These are phyloP conservation scores for Diaporthe citrichinensis DNA, from an alignment of 2,329 filamentous ascomycete species.

Conservation along the genomic window DNA sequence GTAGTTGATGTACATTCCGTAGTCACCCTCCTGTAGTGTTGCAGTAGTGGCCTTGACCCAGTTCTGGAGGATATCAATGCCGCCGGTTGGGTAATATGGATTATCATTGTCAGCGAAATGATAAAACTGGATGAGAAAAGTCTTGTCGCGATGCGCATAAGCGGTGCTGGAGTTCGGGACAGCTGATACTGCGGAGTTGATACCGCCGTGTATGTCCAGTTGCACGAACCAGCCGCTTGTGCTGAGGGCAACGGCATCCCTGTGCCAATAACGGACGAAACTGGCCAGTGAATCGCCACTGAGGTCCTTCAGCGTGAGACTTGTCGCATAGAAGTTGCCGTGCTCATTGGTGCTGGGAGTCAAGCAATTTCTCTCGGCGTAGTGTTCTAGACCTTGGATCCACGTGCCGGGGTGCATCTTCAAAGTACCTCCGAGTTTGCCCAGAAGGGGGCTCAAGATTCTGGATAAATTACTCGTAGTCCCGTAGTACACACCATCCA, in stretches of 20 bases:
- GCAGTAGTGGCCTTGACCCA: constrained; percentile 53
- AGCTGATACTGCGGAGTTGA: constrained; percentile 54
- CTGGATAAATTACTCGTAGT: constrained; percentile 40
- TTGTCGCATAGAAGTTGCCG: constrained; percentile 60
- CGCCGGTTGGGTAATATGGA: constrained; percentile 49
- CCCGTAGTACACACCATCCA: constrained; percentile 49
- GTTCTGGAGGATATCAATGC: constrained; percentile 51
- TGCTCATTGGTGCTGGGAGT: constrained; percentile 49
- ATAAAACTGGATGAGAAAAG: constrained; percentile 65
- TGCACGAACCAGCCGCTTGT: constrained; percentile 59
- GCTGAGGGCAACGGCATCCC: constrained; percentile 45
- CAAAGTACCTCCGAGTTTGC: constrained; percentile 28
- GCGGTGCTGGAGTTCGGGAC: constrained; percentile 50
- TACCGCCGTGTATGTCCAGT: constrained; percentile 58
- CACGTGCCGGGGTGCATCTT: constrained; percentile 46
- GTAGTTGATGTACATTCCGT: constrained; percentile 60
- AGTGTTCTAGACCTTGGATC: constrained; percentile 51
- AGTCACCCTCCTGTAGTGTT: constrained; percentile 47
- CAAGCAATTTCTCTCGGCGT: constrained; percentile 45
- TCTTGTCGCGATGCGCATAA: constrained; percentile 60
- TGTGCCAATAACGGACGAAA: constrained; percentile 56
- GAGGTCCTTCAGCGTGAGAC: constrained; percentile 56
- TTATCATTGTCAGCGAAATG: constrained; percentile 54
- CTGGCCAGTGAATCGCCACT: constrained; percentile 51
- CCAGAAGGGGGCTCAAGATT: constrained; percentile 13